Conservation (phyloP, 176 grass and related monocot species). For the Puya raimondii region DNA sequence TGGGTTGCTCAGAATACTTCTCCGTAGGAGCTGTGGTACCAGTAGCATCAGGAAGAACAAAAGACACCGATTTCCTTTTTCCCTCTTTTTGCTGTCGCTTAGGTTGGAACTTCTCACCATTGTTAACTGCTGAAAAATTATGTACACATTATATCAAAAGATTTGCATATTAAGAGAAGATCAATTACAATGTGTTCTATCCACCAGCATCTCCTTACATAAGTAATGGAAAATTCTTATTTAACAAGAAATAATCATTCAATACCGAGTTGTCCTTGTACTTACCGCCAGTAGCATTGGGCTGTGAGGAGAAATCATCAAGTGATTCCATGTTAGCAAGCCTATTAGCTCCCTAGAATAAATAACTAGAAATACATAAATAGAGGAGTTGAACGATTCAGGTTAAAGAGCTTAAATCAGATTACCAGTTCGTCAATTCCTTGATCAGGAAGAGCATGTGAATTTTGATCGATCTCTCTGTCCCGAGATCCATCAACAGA, state of each 20-base stretch:
- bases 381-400: not conserved
- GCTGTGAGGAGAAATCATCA: not conserved
- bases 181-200: not conserved
- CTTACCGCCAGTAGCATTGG: not conserved
- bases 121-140: slow-evolving; percentile 26
- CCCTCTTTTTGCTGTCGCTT: slow-evolving; percentile 16
- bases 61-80: slow-evolving; percentile 45
- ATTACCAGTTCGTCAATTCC: too few relatives aligned
- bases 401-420: not conserved
- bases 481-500: too few relatives aligned
- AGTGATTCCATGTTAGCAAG: too few relatives aligned
- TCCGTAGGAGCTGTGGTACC: slow-evolving; percentile 11
- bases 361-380: not conserved
- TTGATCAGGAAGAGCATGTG: too few relatives aligned
- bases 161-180: not conserved
- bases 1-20: slow-evolving; percentile 15
- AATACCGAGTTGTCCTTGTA: not conserved
- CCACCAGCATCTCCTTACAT: not conserved
- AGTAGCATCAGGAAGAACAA: slow-evolving; percentile 33
- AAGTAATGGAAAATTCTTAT: not conserved
- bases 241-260: not conserved
- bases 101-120: slow-evolving; percentile 26
- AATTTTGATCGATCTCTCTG: too few relatives aligned
- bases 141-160: slow-evolving; percentile 12
- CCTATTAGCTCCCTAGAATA: not conserved